Percentiles rank a stretch among this genome's conserved stretches.
These are phyloP conservation scores for Aphanocladium album DNA, from an alignment of 2,329 filamentous ascomycete genomes.

Conservation along the genomic window DNA sequence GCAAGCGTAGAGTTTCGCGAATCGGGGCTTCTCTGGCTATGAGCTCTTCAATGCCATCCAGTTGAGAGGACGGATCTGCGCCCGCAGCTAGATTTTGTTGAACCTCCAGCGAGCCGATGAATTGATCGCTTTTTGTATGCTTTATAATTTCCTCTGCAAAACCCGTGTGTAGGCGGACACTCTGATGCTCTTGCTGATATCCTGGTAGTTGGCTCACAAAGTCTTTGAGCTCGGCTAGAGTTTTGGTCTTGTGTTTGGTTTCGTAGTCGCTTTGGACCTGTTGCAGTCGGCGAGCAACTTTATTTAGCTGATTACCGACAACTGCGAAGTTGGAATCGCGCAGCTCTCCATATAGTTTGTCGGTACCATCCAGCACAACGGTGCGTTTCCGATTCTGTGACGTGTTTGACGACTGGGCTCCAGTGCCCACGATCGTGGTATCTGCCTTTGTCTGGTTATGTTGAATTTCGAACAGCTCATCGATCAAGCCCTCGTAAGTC, in stretches of 20 bases:
- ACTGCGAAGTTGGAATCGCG: conserved; percentile 94
- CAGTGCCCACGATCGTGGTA: conserved; percentile 77
- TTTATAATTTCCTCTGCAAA: conserved; percentile 95
- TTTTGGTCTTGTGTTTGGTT: conserved; percentile 81
- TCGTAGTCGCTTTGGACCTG: conserved; percentile 82
- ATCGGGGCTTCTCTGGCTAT: conserved; percentile 82
- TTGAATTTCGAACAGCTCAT: conserved; percentile 86
- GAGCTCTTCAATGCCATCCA: conserved; percentile 90
- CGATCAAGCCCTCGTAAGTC: conserved; percentile 93
- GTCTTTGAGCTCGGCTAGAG: conserved; percentile 83
- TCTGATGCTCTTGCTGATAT: conserved; percentile 90
- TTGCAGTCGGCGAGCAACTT: conserved; percentile 80
- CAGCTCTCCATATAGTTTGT: conserved; percentile 81
- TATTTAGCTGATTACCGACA: conserved; percentile 82
- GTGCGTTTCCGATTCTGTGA: conserved; percentile 71
- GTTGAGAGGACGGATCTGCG: conserved; percentile 80
- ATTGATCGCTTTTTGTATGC: conserved; percentile 81
- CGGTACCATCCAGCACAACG: conserved; percentile 80
- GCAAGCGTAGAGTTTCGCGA: conserved; percentile 72
- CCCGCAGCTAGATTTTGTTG: conserved; percentile 94
- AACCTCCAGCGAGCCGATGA: conserved; percentile 82
- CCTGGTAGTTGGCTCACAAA: conserved; percentile 92
- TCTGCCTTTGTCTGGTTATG: conserved; percentile 93
- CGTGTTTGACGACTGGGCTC: conserved; percentile 54
- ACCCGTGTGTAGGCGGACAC: conserved; percentile 84